Evolutionary conservation across 768 basidiomycete genomes (phyloP).

Genomic region (Pleurotus sapidus): DNA sequence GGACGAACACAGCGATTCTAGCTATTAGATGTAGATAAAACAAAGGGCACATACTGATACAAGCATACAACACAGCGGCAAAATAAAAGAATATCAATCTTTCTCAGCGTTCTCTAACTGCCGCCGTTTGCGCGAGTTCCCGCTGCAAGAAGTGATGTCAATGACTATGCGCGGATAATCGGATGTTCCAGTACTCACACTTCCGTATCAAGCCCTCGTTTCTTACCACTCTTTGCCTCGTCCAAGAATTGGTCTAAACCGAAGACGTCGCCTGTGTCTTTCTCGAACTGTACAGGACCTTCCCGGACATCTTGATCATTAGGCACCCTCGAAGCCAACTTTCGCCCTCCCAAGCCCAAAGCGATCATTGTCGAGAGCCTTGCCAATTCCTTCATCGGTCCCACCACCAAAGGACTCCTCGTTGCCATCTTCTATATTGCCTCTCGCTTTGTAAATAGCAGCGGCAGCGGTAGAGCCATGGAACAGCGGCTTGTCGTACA

Average conservation of each 20-base stretch:
- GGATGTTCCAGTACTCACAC: slow-evolving; percentile 42
- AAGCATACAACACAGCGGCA: not conserved
- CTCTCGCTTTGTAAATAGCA: slow-evolving; percentile 98
- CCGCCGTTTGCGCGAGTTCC: slow-evolving; percentile 63
- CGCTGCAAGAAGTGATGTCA: slow-evolving; percentile 26
- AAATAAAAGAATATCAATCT: slow-evolving; percentile 24
- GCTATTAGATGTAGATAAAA: not conserved
- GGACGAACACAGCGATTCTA: too few species aligned
- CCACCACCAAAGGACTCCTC: slow-evolving; percentile 94
- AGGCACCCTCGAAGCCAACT: slow-evolving; percentile 91
- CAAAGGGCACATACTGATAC: slow-evolving; percentile 8
- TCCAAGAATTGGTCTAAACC: slow-evolving; percentile 97
- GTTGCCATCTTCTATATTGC: slow-evolving; percentile 79
- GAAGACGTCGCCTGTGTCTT: slow-evolving; percentile 95
- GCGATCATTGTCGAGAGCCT: slow-evolving; percentile 89
- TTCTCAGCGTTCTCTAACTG: slow-evolving; percentile 62
- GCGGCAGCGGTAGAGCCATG: slow-evolving; percentile 94
- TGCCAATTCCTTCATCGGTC: slow-evolving; percentile 91
- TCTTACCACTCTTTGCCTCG: slow-evolving; percentile 93
- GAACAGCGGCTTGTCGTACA: slow-evolving; percentile 95
- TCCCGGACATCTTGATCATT: slow-evolving; percentile 79
- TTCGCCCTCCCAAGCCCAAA: slow-evolving; percentile 85
- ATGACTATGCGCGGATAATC: not conserved
- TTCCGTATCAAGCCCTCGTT: slow-evolving; percentile 79
- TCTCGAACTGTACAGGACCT: slow-evolving; percentile 98